phyloP scores from a whole-genome alignment of 1,284 basidiomycete species.

The Inonotus hispidus region DNA sequence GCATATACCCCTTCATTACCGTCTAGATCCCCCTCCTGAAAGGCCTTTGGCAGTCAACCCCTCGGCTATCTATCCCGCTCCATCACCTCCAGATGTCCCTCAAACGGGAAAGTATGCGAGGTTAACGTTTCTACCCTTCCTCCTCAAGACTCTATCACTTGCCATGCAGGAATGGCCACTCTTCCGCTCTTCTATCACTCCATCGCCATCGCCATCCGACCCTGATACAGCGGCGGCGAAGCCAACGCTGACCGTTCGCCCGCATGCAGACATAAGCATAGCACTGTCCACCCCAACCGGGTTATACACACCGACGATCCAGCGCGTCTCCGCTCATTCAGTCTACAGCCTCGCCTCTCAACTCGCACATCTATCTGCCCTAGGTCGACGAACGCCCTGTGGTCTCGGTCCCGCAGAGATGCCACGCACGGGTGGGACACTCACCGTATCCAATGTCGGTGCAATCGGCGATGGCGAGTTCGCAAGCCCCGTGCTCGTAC shows the following conservation, averaged over 20 bases:
- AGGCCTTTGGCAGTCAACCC: slow-evolving; percentile 43
- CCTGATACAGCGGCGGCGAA: slow-evolving; percentile 31
- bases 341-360: slow-evolving; percentile 63
- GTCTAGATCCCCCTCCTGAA: slow-evolving; percentile 34
- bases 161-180: slow-evolving; percentile 83
- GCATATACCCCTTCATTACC: slow-evolving; percentile 64
- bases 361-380: slow-evolving; percentile 55
- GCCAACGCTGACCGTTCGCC: slow-evolving; percentile 64
- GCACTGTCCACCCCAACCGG: slow-evolving; percentile 81
- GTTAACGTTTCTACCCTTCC: slow-evolving; percentile 79
- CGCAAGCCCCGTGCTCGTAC: slow-evolving; percentile 78
- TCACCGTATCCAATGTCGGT: slow-evolving; percentile 87
- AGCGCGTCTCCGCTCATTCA: slow-evolving; percentile 51
- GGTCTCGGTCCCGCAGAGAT: slow-evolving; percentile 60
- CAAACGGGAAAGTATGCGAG: slow-evolving; percentile 50
- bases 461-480: slow-evolving; percentile 69
- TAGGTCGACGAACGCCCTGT: slow-evolving; percentile 61
- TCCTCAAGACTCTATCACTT: slow-evolving; percentile 80
- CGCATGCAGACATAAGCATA: slow-evolving; percentile 66
- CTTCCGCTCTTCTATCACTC: slow-evolving; percentile 68
- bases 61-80: slow-evolving; percentile 39
- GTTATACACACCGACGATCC: slow-evolving; percentile 82
- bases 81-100: slow-evolving; percentile 36
- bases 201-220: slow-evolving; percentile 24
- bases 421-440: slow-evolving; percentile 66